These are phyloP conservation scores for Blastocystis sp. DNA, from an alignment of 352 stramenopile genomes.

Conservation along the genomic window DNA sequence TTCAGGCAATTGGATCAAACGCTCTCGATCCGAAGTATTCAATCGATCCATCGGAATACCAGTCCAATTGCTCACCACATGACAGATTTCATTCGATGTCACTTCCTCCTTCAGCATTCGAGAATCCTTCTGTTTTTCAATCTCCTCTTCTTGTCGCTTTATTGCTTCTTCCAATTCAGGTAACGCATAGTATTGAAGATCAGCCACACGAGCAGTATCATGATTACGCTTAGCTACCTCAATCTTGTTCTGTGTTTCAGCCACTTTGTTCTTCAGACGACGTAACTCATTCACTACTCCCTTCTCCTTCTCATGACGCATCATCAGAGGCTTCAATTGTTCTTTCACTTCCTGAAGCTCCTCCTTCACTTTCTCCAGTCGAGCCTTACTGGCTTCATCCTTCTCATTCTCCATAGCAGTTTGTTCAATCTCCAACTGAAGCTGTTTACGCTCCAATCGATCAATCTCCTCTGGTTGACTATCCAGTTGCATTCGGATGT, in stretches of 20 bases:
- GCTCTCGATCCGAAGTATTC: slow-evolving; percentile 73
- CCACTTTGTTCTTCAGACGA: slow-evolving; percentile 83
- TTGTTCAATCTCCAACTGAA: slow-evolving; percentile 89
- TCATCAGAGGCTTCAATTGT: slow-evolving; percentile 77
- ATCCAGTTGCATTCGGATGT: slow-evolving; percentile 84
- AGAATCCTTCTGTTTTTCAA: slow-evolving; percentile 66
- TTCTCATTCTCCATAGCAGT: slow-evolving; percentile 85
- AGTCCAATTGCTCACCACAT: slow-evolving; percentile 80
- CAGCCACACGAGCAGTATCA: slow-evolving; percentile 84
- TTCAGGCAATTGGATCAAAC: slow-evolving; percentile 75
- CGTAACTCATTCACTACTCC: slow-evolving; percentile 82
- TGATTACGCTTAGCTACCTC: slow-evolving; percentile 82
- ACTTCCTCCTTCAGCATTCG: slow-evolving; percentile 74
- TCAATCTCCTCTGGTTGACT: slow-evolving; percentile 89
- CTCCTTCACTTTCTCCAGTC: slow-evolving; percentile 79
- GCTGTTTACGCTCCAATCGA: slow-evolving; percentile 81
- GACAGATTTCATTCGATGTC: slow-evolving; percentile 76
- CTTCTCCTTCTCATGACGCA: slow-evolving; percentile 83
- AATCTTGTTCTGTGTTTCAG: slow-evolving; percentile 82
- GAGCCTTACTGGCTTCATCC: slow-evolving; percentile 80
- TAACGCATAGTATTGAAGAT: slow-evolving; percentile 89
- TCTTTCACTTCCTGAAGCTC: slow-evolving; percentile 84
- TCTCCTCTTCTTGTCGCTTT: slow-evolving; percentile 68
- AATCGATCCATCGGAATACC: slow-evolving; percentile 79
- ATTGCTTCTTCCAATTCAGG: slow-evolving; percentile 79